Evolutionary conservation across 345 rosid genomes (phyloP), one percentile per base, ranked within the genome.

Genomic region (Pugionium dolabratum): DNA sequence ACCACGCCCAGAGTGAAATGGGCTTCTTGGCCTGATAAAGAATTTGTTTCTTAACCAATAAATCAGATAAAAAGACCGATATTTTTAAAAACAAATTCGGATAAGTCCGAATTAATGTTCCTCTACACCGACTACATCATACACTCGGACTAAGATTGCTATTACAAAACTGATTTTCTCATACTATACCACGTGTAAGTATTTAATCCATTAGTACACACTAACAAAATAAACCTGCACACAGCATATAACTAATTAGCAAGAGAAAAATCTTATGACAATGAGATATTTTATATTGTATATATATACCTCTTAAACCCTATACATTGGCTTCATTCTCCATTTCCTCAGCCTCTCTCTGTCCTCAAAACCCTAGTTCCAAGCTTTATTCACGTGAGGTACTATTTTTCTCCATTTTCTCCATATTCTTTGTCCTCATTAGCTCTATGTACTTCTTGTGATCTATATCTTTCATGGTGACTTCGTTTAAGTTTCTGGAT

Each of bases 281-380:
- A 59, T 2, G 27, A 74, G 78, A 62, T 67, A 61, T 74, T 67
- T 37, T 29, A 2, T 29, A 6, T 28, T 4, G 69, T 54, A 53
- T 73, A 73, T 53, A 73, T 26, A 66, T 18, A 18, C 47, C 41
- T 25, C 74, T 62, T 68, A 74, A 74, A 74, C 78, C 78, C 74
- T 68, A 68, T 47, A 0, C 33, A 35, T 58, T 30, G 51, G 59
- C 55, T 46, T 71, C 69, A 36, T 49, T 8, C 43, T 43, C 28
- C 33, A 8, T 71, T 25, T 48, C 39, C 40, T 54, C 72, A 53
- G 78, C 70, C 74, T 49, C 78, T 55, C 27, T 64, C 56, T 10
- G 28, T 28, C 64, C 39, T 9, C 66, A 56, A 34, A 66, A 49
- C 78, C 78, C 78, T 74, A 62, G 10, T 56, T 62, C 34, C 7